Percentiles rank a stretch among this genome's conserved stretches.
Evolutionary conservation across 2,329 filamentous ascomycete genomes (phyloP).

Genomic region (Epichloe sylvatica): DNA sequence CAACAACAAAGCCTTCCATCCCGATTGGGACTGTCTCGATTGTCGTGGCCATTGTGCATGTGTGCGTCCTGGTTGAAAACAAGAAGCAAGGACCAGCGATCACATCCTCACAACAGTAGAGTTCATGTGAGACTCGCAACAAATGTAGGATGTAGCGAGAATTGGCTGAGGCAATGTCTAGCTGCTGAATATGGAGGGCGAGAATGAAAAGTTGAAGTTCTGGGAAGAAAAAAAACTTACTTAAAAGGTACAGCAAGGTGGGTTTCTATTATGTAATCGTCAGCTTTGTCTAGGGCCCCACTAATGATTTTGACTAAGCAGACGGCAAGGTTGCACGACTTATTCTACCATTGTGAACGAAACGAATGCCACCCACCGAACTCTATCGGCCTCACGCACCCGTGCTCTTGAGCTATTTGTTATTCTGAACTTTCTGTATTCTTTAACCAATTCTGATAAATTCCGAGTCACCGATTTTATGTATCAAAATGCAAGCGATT

Average conservation of each 20-base stretch:
- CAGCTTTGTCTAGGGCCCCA: not conserved
- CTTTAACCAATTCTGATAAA: not conserved
- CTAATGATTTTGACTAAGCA: not conserved
- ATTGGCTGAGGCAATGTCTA: not conserved
- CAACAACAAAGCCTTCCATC: slow-evolving; percentile 63
- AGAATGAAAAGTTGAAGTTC: fast-evolving
- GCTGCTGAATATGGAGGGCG: not conserved
- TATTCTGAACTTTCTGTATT: no score
- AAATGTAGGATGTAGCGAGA: not conserved
- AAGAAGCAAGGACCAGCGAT: slow-evolving; percentile 12
- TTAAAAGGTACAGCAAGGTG: not conserved
- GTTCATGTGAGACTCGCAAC: not conserved
- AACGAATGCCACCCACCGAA: not conserved
- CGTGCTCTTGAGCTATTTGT: no score
- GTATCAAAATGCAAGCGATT: slow-evolving; percentile 31
- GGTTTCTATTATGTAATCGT: slow-evolving; percentile 2
- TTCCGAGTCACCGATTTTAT: not conserved
- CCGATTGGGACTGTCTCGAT: slow-evolving; percentile 20
- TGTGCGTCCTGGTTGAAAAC: slow-evolving; percentile 13
- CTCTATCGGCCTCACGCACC: no score
- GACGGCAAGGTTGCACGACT: no score
- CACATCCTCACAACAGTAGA: slow-evolving; percentile 12
- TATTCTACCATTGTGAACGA: no score
- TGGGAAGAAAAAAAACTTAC: not conserved
- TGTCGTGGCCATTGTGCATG: slow-evolving; percentile 16